phyloP scores from a whole-genome alignment of 2,329 filamentous ascomycete genomes.

The Trichoderma brevicompactum region DNA sequence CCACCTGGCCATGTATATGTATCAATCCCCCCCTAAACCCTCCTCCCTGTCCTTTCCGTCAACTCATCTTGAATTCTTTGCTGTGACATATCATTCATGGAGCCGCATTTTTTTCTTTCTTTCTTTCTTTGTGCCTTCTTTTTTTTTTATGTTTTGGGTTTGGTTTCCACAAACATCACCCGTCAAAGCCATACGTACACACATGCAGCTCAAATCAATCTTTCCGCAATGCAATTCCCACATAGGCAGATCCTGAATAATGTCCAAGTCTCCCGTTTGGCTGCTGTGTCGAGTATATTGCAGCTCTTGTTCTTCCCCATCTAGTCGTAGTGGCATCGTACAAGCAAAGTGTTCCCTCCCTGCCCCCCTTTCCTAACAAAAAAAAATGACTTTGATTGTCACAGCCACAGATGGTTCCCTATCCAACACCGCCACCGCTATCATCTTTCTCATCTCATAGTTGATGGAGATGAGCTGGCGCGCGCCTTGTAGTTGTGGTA shows the following conservation, averaged over 20 bases:
- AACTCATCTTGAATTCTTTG: slow-evolving; percentile 19
- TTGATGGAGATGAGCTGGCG: slow-evolving; percentile 1
- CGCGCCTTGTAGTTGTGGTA: slow-evolving; percentile 1
- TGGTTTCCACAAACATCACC: neutral
- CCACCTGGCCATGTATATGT: slow-evolving; percentile 30
- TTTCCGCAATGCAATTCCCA: slow-evolving; percentile 19
- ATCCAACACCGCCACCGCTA: slow-evolving; percentile 25
- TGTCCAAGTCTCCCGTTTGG: slow-evolving; percentile 25
- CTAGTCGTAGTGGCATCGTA: neutral
- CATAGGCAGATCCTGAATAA: slow-evolving; percentile 27
- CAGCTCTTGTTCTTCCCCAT: neutral
- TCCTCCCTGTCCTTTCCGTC: slow-evolving; percentile 1
- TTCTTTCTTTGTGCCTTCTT: neutral
- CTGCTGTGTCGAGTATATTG: neutral
- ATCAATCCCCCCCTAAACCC: slow-evolving; percentile 22
- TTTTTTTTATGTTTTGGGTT: neutral
- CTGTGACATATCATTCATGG: slow-evolving; percentile 18
- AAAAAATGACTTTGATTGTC: neutral
- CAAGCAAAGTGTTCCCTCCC: slow-evolving; percentile 3
- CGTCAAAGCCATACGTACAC: neutral
- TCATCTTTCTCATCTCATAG: slow-evolving; percentile 4
- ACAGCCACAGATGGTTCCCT: slow-evolving; percentile 6
- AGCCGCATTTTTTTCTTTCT: slow-evolving; percentile 11
- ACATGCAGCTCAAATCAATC: slow-evolving; percentile 1
- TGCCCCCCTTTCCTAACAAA: neutral